These are phyloP conservation scores for Brassica rapa DNA, from an alignment of 345 rosid genomes.

Conservation along the genomic window DNA sequence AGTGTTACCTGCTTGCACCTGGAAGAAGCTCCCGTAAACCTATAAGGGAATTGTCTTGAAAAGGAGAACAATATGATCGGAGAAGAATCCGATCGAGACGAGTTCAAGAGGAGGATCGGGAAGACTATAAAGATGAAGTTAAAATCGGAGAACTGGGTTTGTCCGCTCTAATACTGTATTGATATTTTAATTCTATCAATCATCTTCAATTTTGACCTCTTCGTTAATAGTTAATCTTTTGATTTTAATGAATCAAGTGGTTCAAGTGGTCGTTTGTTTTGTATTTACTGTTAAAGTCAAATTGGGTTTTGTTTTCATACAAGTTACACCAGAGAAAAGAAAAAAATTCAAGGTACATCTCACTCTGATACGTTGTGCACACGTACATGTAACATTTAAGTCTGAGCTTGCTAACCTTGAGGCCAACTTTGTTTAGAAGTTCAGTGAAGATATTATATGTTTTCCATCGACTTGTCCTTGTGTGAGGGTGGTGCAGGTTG, in stretches of 20 bases:
- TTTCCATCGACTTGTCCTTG: conserved; percentile 72
- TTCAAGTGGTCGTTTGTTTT: background rate
- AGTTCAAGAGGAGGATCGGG: too few species aligned
- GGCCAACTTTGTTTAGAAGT: conserved; percentile 14
- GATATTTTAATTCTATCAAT: too few species aligned
- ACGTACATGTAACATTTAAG: background rate
- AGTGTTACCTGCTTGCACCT: too few species aligned
- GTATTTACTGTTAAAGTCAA: background rate
- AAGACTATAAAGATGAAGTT: too few species aligned
- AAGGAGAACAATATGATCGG: too few species aligned
- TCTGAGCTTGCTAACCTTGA: background rate
- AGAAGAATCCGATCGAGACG: too few species aligned
- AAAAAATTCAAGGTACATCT: background rate
- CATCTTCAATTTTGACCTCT: too few species aligned
- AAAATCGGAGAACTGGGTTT: too few species aligned
- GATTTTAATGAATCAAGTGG: background rate
- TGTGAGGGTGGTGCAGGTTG: conserved; percentile 62
- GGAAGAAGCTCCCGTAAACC: too few species aligned
- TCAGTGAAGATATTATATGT: conserved; percentile 38
- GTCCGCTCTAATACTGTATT: too few species aligned
- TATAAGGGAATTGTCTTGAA: too few species aligned
- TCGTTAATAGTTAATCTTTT: too few species aligned
- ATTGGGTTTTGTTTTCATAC: background rate
- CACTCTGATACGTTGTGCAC: background rate
- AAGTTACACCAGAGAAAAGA: background rate